Base-by-base conservation (phyloP, 768 basidiomycete genomes). In the Kwoniella pini region DNA sequence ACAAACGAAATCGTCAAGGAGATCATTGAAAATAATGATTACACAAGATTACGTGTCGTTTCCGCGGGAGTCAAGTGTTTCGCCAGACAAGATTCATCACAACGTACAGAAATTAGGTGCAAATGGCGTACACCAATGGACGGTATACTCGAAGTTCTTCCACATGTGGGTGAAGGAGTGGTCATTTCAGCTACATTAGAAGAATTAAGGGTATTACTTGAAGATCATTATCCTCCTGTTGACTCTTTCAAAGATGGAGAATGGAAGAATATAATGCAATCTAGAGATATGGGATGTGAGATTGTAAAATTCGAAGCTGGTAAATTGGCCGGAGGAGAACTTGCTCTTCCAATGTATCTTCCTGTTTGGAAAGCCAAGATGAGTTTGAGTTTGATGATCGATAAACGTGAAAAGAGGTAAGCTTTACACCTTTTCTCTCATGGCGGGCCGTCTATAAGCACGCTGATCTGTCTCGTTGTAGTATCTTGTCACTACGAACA, bases 401-500 rank as follows among this genome's bases (percentile, higher is more conserved):
- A 98, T 80, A 99, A 98, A 79, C 89, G 89, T 72, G 90, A 92
- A 24, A 98, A 98, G 80, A 91, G 88, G 94, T 91, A 43, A 11
- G 81, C 49, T 12, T 21, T n/a, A 3, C 27, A 3, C 19, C 36
- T 26, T 30, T 17, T 4, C 33, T 36, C 33, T 36, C 33, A 7
- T 36, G 33, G 33, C 15, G 15, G n/a, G n/a, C n/a, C n/a, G n/a
- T n/a, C n/a, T n/a, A n/a, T n/a, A n/a, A n/a, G n/a, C n/a, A n/a
- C n/a, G n/a, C n/a, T n/a, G n/a, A n/a, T 36, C 7, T 17, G 6
- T 50, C n/a, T 39, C 3, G 7, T 40, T 40, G 13, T 62, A 97
- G 94, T 71, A 92, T 91, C 1, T 80, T 98, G 62, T 92, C 90
- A 60, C 80, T 92, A 46, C 87, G 93, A 1, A 81, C 94, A 10